phyloP scores from a whole-genome alignment of 768 basidiomycete genomes.

The Polyporus arcularius region DNA sequence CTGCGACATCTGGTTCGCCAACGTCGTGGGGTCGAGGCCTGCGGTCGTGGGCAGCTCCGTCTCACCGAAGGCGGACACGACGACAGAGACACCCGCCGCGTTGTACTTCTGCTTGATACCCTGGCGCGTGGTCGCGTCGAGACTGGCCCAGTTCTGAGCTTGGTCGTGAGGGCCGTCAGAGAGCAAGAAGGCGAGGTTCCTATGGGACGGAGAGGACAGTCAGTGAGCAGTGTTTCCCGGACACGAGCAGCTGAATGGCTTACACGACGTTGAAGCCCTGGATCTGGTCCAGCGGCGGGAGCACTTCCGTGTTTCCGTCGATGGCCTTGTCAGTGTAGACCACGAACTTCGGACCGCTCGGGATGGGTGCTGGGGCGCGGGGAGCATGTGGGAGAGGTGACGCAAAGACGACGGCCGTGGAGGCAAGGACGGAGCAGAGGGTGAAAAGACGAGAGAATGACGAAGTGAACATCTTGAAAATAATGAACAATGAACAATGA shows the following conservation, averaged over 20 bases:
- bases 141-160: slow-evolving; percentile 44
- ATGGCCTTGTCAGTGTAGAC: slow-evolving; percentile 6
- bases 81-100: slow-evolving; percentile 55
- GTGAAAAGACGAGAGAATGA: slow-evolving; percentile 13
- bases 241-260: neutral
- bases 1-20: slow-evolving; percentile 45
- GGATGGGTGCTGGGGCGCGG: neutral
- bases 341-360: slow-evolving; percentile 12
- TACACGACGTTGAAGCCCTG: slow-evolving; percentile 20
- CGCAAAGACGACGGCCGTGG: slow-evolving; percentile 1
- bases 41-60: slow-evolving; percentile 44
- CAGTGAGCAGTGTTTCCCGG: neutral
- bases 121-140: slow-evolving; percentile 39
- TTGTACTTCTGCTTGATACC: slow-evolving; percentile 48
- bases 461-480: no score
- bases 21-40: slow-evolving; percentile 39
- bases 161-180: slow-evolving; percentile 43
- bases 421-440: slow-evolving; percentile 11
- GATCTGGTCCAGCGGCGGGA: slow-evolving; percentile 9
- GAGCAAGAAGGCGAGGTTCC: slow-evolving; percentile 45
- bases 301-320: neutral
- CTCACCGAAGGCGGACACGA: slow-evolving; percentile 57
- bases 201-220: slow-evolving; percentile 9
- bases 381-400: neutral
- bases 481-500: no score